A percentile compares a stretch with the other conserved stretches of the same genome.
These are phyloP conservation scores for Aspergillus ruber DNA, from an alignment of 2,329 filamentous ascomycete species.

Conservation along the genomic window DNA sequence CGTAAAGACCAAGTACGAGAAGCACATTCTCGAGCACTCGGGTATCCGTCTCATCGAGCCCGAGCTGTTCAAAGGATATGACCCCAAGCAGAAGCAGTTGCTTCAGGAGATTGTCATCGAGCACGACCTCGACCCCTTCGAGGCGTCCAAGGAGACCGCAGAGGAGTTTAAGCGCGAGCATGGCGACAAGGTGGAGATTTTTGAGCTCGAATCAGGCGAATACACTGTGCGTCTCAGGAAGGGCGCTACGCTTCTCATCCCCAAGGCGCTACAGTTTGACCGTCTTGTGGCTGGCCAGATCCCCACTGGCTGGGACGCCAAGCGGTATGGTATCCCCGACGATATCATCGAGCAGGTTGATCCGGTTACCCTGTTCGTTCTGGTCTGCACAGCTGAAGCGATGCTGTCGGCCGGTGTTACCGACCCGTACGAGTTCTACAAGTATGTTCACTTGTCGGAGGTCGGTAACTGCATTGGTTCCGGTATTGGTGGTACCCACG, in stretches of 20 bases:
- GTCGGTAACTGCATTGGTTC: slow-evolving; percentile 98
- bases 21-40: slow-evolving; percentile 89
- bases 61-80: slow-evolving; percentile 92
- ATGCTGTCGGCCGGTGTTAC: slow-evolving; percentile 91
- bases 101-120: slow-evolving; percentile 97
- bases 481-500: slow-evolving; percentile 90
- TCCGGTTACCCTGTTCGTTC: slow-evolving; percentile 88
- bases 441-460: slow-evolving; percentile 96
- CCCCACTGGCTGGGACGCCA: slow-evolving; percentile 94
- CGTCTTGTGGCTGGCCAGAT: slow-evolving; percentile 95
- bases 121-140: slow-evolving; percentile 94
- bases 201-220: slow-evolving; percentile 92
- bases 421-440: slow-evolving; percentile 99
- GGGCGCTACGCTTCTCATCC: slow-evolving; percentile 89
- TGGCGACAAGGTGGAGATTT: slow-evolving; percentile 94
- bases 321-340: slow-evolving; percentile 91
- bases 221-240: slow-evolving; percentile 93
- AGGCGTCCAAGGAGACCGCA: slow-evolving; percentile 93
- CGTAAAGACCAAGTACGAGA: slow-evolving; percentile 95
- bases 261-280: slow-evolving; percentile 95
- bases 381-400: slow-evolving; percentile 88
- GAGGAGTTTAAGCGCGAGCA: slow-evolving; percentile 97
- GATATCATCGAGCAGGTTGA: slow-evolving; percentile 98
- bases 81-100: slow-evolving; percentile 97
- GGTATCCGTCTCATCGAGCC: slow-evolving; percentile 97